Conservation (phyloP, 331 rosid species). For the Dryas integrifolia region DNA sequence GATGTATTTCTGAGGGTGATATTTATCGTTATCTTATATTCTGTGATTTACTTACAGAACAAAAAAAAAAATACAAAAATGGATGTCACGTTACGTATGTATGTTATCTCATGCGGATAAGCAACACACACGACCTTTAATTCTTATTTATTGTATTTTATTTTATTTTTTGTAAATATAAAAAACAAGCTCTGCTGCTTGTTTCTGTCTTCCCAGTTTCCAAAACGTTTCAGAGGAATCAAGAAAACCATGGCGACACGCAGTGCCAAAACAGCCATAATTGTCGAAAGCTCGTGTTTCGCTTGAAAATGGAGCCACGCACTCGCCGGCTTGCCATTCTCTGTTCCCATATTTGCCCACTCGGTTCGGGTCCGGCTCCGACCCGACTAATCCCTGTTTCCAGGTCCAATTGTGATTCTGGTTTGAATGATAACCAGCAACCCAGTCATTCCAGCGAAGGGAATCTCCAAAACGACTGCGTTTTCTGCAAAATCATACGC, state of each 20-base stretch:
- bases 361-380: slow-evolving; percentile 13
- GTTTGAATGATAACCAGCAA: slow-evolving; percentile 12
- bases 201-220: background rate
- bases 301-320: slow-evolving; percentile 43
- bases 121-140: background rate
- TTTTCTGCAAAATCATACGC: slow-evolving; percentile 75
- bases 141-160: background rate
- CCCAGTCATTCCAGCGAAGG: slow-evolving; percentile 15
- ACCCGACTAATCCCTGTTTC: slow-evolving; percentile 11
- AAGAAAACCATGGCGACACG: slow-evolving; percentile 18
- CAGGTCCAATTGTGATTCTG: slow-evolving; percentile 31
- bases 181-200: background rate
- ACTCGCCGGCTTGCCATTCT: slow-evolving; percentile 63
- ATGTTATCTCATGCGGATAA: slow-evolving; percentile 2
- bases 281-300: background rate
- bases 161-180: background rate
- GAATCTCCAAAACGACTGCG: slow-evolving; percentile 42
- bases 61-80: too few relatives aligned
- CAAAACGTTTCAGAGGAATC: background rate
- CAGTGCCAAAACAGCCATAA: background rate
- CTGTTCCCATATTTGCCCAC: slow-evolving; percentile 56
- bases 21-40: too few relatives aligned
- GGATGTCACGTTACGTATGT: background rate
- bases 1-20: too few relatives aligned
- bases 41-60: too few relatives aligned